Evolutionary conservation across 495 filamentous ascomycete species (phyloP).

Genomic region (Geoglossum glabrum): DNA sequence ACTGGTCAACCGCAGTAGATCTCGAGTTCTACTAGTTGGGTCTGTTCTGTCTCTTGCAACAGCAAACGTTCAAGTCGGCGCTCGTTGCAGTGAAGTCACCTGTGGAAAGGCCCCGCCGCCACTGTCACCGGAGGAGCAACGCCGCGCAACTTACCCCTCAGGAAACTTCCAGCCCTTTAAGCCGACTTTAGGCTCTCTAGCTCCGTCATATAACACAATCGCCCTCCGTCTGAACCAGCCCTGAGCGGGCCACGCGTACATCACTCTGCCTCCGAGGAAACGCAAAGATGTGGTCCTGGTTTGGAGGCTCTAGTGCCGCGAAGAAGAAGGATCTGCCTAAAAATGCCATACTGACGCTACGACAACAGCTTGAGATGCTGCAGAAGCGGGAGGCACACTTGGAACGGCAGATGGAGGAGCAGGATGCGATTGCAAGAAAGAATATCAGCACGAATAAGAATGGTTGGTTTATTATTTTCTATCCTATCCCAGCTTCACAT

Average conservation of each 20-base stretch:
- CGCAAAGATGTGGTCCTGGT: conserved; percentile 57
- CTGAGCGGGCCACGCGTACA: not conserved
- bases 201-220: not conserved
- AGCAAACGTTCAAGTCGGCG: not conserved
- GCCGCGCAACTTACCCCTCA: not conserved
- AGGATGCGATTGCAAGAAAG: conserved; percentile 82
- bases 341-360: conserved; percentile 81
- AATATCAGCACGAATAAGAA: conserved; percentile 77
- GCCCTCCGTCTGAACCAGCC: not conserved
- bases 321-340: conserved; percentile 88
- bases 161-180: not conserved
- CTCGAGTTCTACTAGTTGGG: not conserved
- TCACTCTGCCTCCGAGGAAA: not conserved
- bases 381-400: conserved; percentile 90
- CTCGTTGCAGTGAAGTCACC: not conserved
- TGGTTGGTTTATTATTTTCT: conserved; percentile 27
- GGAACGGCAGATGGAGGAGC: conserved; percentile 78
- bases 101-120: not conserved
- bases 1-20: not conserved
- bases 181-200: not conserved
- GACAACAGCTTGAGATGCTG: conserved; percentile 86
- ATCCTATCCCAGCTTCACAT: not conserved
- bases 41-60: not conserved
- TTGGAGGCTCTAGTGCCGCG: conserved; percentile 57
- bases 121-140: not conserved